Conservation (phyloP, 257 asterid genomes). For the Salvia hispanica region DNA sequence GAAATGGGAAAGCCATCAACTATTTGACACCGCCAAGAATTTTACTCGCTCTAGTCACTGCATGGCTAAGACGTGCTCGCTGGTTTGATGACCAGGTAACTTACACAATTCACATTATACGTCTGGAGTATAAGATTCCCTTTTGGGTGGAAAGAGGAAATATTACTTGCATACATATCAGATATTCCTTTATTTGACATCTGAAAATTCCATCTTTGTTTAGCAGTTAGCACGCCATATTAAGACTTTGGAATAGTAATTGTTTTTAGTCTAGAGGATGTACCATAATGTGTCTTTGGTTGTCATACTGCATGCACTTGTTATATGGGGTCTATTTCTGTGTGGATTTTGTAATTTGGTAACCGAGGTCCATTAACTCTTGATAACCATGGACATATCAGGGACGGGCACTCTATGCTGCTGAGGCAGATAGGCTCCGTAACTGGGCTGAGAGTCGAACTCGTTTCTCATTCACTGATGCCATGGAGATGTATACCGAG, state of each 20-base stretch:
- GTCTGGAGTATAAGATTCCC: background rate
- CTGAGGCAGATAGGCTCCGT: slow-evolving; percentile 95
- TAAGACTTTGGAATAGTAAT: background rate
- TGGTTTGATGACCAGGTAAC: slow-evolving; percentile 97
- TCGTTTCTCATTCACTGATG: slow-evolving; percentile 88
- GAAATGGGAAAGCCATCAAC: slow-evolving; percentile 90
- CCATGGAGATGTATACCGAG: slow-evolving; percentile 97
- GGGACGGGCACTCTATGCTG: slow-evolving; percentile 95
- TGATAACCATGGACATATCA: slow-evolving; percentile 27
- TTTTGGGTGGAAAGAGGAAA: background rate
- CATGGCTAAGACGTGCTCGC: slow-evolving; percentile 95
- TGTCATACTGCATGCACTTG: background rate
- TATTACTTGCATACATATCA: background rate
- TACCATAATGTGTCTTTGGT: background rate
- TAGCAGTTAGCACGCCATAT: background rate
- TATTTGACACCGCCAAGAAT: slow-evolving; percentile 98
- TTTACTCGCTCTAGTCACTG: slow-evolving; percentile 86
- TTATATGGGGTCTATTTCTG: background rate
- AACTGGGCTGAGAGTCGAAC: slow-evolving; percentile 98
- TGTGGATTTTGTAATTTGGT: background rate
- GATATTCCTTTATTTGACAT: background rate
- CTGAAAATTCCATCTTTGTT: background rate
- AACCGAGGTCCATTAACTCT: background rate
- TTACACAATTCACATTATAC: background rate
- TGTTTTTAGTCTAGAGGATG: background rate